Base-by-base conservation (phyloP, 768 basidiomycete genomes). In the Pisolithus tinctorius region DNA sequence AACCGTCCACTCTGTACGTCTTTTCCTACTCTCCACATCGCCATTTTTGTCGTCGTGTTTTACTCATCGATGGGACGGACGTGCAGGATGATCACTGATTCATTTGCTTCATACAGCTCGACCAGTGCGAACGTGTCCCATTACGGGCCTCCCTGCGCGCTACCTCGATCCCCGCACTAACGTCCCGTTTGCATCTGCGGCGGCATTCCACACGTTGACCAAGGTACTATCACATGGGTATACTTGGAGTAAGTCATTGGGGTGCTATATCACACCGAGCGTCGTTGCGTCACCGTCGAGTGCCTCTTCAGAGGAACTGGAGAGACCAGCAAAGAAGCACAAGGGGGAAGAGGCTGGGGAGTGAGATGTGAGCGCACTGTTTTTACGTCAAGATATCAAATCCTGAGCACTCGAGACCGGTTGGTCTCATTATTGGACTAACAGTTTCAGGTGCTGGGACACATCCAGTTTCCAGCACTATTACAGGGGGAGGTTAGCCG, bases 81-180 rank as follows among this genome's bases (percentile, higher is more conserved):
- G 16, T 36, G 31, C 31, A 47, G n/a, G 25, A n/a, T 43, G 5
- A 37, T 16, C 31, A 20, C 9, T 50, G 4, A 29, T 17, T 29
- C 20, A 45, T 7, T 45, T 41, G 13, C 26, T 11, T 34, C 11
- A 14, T 34, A 4, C 54, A 92, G 90, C 77, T 25, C 84, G 86
- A 14, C 83, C 82, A 0, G 74, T 74, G 16, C 79, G 77, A 49
- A 72, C 65, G 6, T 95, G 93, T 63, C 81, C 80, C 0, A 80
- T 97, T 53, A 94, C 90, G 0, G 94, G 94, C 3, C 74, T 74
- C 40, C 73, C 75, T 4, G 93, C 92, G 0, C 77, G 71, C 42
- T 97, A 97, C 62, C 63, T 80, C 37, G 92, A 96, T 63, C 93
- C 93, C 1, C 71, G 79, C 39, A 85, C 86, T 0, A 82, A 82